These are phyloP conservation scores for Leishmania tropica DNA, from an alignment of 208 protist genomes.

Conservation along the genomic window DNA sequence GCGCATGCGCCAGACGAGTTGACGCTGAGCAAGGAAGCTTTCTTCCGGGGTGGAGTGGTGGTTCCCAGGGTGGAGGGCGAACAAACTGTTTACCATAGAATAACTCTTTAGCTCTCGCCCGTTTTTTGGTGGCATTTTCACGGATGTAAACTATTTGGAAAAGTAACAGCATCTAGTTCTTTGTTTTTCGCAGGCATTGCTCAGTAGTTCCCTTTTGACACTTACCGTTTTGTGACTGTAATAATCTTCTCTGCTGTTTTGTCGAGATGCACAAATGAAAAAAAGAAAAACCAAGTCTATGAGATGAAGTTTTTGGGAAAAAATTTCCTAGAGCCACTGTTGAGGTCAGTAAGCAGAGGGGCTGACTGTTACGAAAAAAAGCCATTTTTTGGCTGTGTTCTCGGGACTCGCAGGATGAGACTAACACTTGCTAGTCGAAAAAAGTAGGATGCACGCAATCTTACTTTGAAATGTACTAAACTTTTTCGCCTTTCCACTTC, in stretches of 20 bases:
- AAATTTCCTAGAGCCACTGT: not conserved
- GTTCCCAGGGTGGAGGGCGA: not conserved
- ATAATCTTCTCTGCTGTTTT: not conserved
- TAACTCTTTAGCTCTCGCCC: slow-evolving; percentile 8
- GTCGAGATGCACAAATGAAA: not conserved
- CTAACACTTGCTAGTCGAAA: not conserved
- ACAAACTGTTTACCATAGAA: not conserved
- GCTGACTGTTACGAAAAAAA: not conserved
- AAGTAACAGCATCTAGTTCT: not conserved
- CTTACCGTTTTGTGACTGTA: not conserved
- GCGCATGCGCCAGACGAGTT: not conserved
- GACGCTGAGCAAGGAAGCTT: slow-evolving; percentile 27
- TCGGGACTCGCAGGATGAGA: not conserved
- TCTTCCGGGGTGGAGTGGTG: slow-evolving; percentile 33
- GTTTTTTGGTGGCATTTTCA: slow-evolving; percentile 16
- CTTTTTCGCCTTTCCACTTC: not conserved
- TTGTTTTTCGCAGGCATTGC: not conserved
- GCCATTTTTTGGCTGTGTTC: not conserved
- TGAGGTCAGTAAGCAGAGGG: not conserved
- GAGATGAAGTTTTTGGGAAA: not conserved
- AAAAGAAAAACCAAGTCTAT: not conserved
- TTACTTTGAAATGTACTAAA: too few species aligned
- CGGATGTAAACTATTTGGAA: not conserved
- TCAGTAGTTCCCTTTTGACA: not conserved
- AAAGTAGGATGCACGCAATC: not conserved